Evolutionary conservation across 192 early-diverging fungal species (phyloP), one percentile per base, ranked within the genome.

Genomic region (Backusella luteola): DNA sequence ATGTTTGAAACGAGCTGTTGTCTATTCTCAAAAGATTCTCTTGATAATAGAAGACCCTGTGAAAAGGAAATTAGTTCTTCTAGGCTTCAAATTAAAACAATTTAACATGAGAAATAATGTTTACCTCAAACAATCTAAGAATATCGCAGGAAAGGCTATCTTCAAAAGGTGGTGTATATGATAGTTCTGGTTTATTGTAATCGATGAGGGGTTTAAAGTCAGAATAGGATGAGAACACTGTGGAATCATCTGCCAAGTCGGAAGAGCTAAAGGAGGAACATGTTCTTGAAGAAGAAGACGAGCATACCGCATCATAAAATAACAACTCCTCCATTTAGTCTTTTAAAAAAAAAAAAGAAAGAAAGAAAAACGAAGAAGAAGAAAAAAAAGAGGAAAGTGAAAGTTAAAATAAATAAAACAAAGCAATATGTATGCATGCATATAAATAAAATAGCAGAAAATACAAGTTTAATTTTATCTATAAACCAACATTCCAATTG

Each of bases 391-490:
- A 12, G 11, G 11, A 59, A 56, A 6, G 21, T 19, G 6, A 56
- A 59, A 26, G 53, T 59, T 59, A 59, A 59, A 59, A 59, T 59
- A 59, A 23, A 29, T 59, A 59, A 59, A 56, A 56, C 52, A 56
- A 56, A 56, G 9, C 52, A 56, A 21, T 21, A 56, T 56, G 17
- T 56, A 56, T 56, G 2, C 14, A 49, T 49, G 17, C 5, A 49
- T 56, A 56, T 21, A 56, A 21, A 59, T 12, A 59, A 59, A 26
- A 59, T 21, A 26, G 53, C 9, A 59, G 53, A 59, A 59, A 59
- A 59, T 59, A 59, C 8, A 23, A 59, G 53, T 59, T 59, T 59
- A 59, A 59, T 59, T 59, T 59, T 59, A 59, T 59, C 53, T 56
- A 56, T 56, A 53, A 21, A 53, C 21, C 49, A 53, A 53, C 49